Conservation (phyloP, 140 eudicot genomes). For the Oenanthe javanica region DNA sequence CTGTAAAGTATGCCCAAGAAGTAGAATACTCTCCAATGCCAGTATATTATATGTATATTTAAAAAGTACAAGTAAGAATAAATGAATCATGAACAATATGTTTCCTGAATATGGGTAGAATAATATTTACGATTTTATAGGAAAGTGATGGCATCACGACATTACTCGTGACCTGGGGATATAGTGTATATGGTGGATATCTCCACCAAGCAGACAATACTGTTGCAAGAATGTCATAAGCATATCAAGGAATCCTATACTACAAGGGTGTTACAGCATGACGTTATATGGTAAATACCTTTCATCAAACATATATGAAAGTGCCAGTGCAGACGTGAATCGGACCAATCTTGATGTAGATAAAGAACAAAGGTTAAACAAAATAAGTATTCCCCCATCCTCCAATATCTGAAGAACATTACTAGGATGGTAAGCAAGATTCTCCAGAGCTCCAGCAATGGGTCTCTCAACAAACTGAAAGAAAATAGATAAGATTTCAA, state of each 20-base stretch:
- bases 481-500: background rate
- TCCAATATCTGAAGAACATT: background rate
- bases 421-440: background rate
- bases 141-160: no score
- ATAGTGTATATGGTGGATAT: background rate
- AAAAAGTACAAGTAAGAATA: no score
- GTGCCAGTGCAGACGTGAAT: background rate
- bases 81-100: no score
- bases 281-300: background rate
- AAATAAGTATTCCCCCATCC: background rate
- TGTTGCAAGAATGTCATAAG: background rate
- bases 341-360: background rate
- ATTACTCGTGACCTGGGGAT: no score
- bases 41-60: no score
- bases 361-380: background rate
- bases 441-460: background rate
- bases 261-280: background rate
- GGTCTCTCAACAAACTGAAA: background rate
- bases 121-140: no score
- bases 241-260: background rate
- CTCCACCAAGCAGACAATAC: background rate
- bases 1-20: no score
- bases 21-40: no score
- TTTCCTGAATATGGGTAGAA: background rate
- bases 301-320: background rate